phyloP scores from a whole-genome alignment of 108 stramenopile species.

The Ochromonas danica region DNA sequence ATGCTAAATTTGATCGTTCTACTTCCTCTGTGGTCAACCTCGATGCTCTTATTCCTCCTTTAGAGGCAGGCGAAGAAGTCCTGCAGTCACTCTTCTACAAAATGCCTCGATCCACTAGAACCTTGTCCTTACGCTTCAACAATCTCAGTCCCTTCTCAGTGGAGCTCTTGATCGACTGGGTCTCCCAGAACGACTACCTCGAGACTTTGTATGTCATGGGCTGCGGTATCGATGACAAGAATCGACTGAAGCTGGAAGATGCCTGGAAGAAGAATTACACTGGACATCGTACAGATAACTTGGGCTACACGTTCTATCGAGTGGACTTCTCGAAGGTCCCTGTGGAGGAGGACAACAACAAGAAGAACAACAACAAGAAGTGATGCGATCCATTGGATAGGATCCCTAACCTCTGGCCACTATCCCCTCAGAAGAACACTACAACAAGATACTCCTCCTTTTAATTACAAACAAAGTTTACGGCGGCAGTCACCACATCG shows the following conservation, averaged over 20 bases:
- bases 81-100: background rate
- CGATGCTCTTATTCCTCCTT: conserved; percentile 6
- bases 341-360: too few species aligned
- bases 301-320: conserved; percentile 3
- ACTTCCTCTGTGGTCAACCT: background rate
- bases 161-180: background rate
- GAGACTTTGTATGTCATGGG: conserved; percentile 8
- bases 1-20: background rate
- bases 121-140: background rate
- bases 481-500: too few species aligned
- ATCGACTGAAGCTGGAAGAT: background rate
- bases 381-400: too few species aligned
- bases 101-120: background rate
- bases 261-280: conserved; percentile 19
- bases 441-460: too few species aligned
- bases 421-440: too few species aligned
- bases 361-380: too few species aligned
- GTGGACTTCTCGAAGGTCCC: too few species aligned
- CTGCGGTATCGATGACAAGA: conserved; percentile 4
- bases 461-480: too few species aligned
- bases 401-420: too few species aligned
- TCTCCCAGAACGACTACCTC: background rate
- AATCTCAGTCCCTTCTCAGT: background rate
- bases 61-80: background rate
- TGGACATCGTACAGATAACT: conserved; percentile 23